Conservation (phyloP, 495 filamentous ascomycete species). For the Mycothermus thermophilus region DNA sequence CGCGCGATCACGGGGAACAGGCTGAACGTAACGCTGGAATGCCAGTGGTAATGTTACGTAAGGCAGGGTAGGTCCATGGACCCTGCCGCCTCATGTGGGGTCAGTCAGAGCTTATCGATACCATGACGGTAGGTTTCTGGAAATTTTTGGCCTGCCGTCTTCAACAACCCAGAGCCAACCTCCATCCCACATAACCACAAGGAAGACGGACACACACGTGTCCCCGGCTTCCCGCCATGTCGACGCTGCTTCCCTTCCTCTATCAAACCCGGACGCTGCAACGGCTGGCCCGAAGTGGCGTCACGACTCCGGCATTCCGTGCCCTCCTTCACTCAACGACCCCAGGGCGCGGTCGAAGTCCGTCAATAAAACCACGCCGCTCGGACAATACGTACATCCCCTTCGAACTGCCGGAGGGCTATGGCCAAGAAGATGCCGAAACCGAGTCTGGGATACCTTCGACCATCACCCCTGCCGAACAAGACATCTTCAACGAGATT, state of each 20-base stretch:
- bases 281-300: slow-evolving; percentile 10
- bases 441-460: slow-evolving; percentile 11
- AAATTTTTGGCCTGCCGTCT: too few species aligned
- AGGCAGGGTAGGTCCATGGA: too few species aligned
- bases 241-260: slow-evolving; percentile 56
- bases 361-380: background rate
- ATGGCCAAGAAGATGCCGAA: slow-evolving; percentile 1
- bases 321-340: slow-evolving; percentile 8
- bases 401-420: slow-evolving; percentile 19
- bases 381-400: slow-evolving; percentile 19
- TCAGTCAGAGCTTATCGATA: too few species aligned
- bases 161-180: too few species aligned
- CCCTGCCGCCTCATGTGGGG: too few species aligned
- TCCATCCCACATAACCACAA: too few species aligned
- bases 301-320: slow-evolving; percentile 9
- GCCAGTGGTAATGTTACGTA: too few species aligned
- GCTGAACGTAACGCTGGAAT: too few species aligned
- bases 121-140: too few species aligned
- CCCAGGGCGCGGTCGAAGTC: background rate
- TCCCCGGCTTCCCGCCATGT: too few species aligned
- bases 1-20: too few species aligned
- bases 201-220: too few species aligned
- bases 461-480: slow-evolving; percentile 46
- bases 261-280: slow-evolving; percentile 56
- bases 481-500: slow-evolving; percentile 42